These are phyloP conservation scores for Anaeromyces robustus DNA, from an alignment of 192 early-diverging fungal genomes.

Conservation along the genomic window DNA sequence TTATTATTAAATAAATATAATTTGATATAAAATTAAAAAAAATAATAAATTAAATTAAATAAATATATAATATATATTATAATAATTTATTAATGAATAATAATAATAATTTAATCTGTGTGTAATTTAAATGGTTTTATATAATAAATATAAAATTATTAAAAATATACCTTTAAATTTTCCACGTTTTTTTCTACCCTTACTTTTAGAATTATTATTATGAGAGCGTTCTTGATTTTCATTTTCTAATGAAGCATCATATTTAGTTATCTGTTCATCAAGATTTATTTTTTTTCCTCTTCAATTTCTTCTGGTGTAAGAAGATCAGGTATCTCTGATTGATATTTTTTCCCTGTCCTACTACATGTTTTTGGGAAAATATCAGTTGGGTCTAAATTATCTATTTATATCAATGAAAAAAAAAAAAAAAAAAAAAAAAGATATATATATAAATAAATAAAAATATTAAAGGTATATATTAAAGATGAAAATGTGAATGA, in stretches of 20 bases:
- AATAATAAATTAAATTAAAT: too few relatives aligned
- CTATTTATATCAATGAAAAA: background rate
- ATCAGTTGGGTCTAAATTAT: background rate
- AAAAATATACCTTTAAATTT: background rate
- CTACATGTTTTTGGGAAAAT: background rate
- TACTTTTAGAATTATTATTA: background rate
- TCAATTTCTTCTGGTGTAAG: background rate
- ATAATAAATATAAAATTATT: too few relatives aligned
- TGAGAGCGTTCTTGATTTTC: background rate
- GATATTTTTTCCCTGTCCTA: constrained; percentile 50
- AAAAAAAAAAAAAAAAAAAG: too few relatives aligned
- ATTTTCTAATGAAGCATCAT: background rate
- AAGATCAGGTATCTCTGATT: constrained; percentile 25
- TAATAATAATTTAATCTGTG: too few relatives aligned
- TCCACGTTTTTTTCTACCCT: background rate
- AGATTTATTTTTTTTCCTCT: background rate
- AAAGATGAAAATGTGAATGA: too few relatives aligned
- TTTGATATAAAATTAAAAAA: too few relatives aligned
- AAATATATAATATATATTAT: too few relatives aligned
- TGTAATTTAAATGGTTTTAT: too few relatives aligned
- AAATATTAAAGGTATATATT: too few relatives aligned
- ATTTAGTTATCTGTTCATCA: background rate
- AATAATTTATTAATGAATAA: too few relatives aligned
- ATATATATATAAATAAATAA: too few relatives aligned
- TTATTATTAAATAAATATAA: too few relatives aligned